These are phyloP conservation scores for Ceratobasidium sp. DNA, from an alignment of 1,284 basidiomycete species.

Conservation along the genomic window DNA sequence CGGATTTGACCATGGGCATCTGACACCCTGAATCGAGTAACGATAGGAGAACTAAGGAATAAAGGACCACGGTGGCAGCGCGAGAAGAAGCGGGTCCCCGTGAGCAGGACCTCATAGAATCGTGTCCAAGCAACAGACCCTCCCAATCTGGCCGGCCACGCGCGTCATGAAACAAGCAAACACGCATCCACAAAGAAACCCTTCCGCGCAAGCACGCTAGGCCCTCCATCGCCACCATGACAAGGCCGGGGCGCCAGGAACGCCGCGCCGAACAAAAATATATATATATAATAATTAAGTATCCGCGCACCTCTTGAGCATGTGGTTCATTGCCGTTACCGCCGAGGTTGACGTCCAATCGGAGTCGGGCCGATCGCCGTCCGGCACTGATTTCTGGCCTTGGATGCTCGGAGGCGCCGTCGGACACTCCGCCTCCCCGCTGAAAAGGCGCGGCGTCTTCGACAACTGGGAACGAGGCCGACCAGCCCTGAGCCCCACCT, in stretches of 20 bases:
- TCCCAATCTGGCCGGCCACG: constrained; percentile 1
- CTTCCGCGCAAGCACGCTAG: constrained; percentile 6
- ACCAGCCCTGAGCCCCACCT: constrained; percentile 13
- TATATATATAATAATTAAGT: not conserved
- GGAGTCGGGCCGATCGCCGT: constrained; percentile 12
- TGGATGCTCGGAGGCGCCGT: constrained; percentile 9
- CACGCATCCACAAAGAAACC: constrained; percentile 10
- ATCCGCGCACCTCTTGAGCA: constrained; percentile 24
- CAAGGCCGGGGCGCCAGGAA: constrained; percentile 16
- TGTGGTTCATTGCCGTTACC: not conserved
- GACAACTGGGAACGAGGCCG: not conserved
- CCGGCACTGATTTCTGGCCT: constrained; percentile 1
- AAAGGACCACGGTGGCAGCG: constrained; percentile 26
- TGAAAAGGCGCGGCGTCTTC: constrained; percentile 7
- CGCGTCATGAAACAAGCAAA: constrained; percentile 15
- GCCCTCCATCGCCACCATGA: constrained; percentile 7
- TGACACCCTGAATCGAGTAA: constrained; percentile 25
- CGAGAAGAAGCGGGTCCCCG: constrained; percentile 15
- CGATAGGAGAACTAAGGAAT: constrained; percentile 34
- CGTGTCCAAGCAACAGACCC: constrained; percentile 5
- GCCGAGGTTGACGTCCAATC: constrained; percentile 21
- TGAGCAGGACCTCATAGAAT: constrained; percentile 2
- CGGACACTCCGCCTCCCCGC: constrained; percentile 24
- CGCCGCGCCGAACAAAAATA: constrained; percentile 6
- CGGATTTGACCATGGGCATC: constrained; percentile 18